These are phyloP conservation scores for Chamaecyparis obtusa DNA, from an alignment of 75 land plant species.

Conservation along the genomic window DNA sequence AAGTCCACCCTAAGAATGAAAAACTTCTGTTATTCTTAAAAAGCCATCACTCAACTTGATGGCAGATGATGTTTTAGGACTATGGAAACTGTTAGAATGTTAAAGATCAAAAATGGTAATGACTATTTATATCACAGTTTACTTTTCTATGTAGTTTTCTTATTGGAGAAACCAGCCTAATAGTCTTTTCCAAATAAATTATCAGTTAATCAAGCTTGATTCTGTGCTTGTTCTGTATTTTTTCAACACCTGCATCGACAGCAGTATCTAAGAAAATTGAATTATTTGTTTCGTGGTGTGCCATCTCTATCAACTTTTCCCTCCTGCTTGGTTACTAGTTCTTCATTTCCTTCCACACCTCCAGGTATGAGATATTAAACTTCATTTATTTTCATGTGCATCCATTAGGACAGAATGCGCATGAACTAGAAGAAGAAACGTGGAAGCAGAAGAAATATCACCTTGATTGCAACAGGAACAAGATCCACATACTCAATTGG, in stretches of 20 bases:
- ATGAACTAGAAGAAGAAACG: not conserved
- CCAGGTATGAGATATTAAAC: not conserved
- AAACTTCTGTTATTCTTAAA: no score
- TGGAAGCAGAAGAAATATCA: conserved; percentile 2
- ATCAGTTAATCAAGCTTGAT: not conserved
- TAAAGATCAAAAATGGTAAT: not conserved
- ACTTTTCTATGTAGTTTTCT: not conserved
- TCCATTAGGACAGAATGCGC: not conserved
- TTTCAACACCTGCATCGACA: not conserved
- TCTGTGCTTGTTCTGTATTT: not conserved
- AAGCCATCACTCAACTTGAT: no score
- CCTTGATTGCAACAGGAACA: conserved; percentile 81
- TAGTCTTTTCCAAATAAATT: not conserved
- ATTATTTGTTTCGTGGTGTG: no score
- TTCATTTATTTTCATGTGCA: not conserved
- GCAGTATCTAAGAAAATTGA: no score
- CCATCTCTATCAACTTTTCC: no score
- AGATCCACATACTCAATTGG: conserved; percentile 48
- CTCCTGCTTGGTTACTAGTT: not conserved
- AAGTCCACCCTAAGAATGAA: no score
- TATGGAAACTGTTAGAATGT: not conserved
- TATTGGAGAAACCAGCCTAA: not conserved
- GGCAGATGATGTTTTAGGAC: not conserved
- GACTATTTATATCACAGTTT: not conserved
- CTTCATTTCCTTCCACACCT: not conserved